These are phyloP conservation scores for Scheffersomyces coipomensis DNA, from an alignment of 805 yeast genomes.

Conservation along the genomic window DNA sequence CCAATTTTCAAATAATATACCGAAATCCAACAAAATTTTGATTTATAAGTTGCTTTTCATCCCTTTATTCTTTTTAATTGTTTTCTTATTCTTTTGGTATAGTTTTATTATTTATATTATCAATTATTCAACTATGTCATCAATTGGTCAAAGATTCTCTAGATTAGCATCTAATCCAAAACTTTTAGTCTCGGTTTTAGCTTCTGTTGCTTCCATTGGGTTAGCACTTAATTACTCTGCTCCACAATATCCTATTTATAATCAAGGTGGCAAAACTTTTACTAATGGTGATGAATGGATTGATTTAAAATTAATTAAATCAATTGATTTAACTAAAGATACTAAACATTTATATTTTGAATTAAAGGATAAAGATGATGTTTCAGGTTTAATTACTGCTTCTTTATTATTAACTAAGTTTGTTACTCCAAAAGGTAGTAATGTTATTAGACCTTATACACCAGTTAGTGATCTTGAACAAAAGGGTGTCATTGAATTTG, in stretches of 20 bases:
- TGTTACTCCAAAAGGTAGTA: constrained; percentile 78
- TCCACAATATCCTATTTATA: constrained; percentile 19
- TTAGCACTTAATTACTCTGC: constrained; percentile 27
- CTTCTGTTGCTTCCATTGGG: constrained; percentile 33
- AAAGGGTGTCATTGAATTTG: constrained; percentile 74
- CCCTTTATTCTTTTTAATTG: no score
- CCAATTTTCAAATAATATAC: no score
- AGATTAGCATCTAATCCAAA: constrained; percentile 22
- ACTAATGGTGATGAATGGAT: constrained; percentile 68
- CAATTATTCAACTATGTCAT: no score
- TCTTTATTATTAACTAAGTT: constrained; percentile 79
- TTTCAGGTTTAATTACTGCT: constrained; percentile 76
- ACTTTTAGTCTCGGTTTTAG: constrained; percentile 27
- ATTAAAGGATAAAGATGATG: constrained; percentile 63
- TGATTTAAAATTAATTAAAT: constrained; percentile 57
- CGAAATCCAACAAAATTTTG: no score
- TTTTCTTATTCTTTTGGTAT: no score
- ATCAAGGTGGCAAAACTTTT: constrained; percentile 48
- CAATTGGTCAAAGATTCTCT: constrained; percentile 13
- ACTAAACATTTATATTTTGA: constrained; percentile 71
- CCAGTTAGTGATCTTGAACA: constrained; percentile 72
- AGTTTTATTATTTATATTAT: no score
- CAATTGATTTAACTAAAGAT: constrained; percentile 54
- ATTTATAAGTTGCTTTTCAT: no score
- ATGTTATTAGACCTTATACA: constrained; percentile 86